Evolutionary conservation across 225 moss, liverwort and hornwort genomes (phyloP).

Genomic region (Marchantia polymorpha): DNA sequence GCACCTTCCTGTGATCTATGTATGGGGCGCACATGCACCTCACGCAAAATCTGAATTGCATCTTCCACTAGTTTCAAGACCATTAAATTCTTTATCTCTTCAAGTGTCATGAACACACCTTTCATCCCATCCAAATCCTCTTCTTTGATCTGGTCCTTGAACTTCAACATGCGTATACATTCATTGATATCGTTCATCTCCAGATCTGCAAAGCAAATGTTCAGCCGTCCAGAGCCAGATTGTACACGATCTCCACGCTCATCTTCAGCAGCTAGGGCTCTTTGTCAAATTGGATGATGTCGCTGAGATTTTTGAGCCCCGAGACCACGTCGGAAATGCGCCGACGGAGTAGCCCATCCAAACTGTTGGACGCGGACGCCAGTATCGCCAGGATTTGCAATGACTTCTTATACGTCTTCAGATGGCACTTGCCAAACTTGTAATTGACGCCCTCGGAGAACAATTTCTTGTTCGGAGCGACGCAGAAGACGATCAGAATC

Average conservation of each 20-base stretch:
- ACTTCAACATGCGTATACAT: conserved; percentile 32
- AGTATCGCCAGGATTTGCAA: conserved; percentile 38
- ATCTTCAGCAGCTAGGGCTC: conserved; percentile 21
- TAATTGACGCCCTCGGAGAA: no score
- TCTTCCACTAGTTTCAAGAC: conserved; percentile 26
- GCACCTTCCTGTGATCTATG: conserved; percentile 25
- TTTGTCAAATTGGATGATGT: conserved; percentile 14
- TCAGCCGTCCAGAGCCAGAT: conserved; percentile 48
- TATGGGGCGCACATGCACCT: conserved; percentile 30
- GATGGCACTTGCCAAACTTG: neutral
- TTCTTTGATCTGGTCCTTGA: conserved; percentile 36
- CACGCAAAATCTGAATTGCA: conserved; percentile 15
- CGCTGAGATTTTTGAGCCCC: conserved; percentile 41
- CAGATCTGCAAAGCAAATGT: no score
- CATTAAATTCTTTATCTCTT: conserved; percentile 29
- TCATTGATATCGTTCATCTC: conserved; percentile 25
- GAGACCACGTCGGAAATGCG: conserved; percentile 48
- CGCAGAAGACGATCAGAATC: conserved; percentile 31
- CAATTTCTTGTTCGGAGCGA: neutral
- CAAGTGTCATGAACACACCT: conserved; percentile 30
- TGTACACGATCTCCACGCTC: conserved; percentile 46
- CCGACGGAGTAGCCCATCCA: conserved; percentile 44
- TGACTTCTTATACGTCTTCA: conserved; percentile 36
- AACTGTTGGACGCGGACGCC: conserved; percentile 36
- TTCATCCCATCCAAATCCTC: conserved; percentile 45